Evolutionary conservation across 257 asterid species (phyloP).

Genomic region (Knoxia roxburghii): DNA sequence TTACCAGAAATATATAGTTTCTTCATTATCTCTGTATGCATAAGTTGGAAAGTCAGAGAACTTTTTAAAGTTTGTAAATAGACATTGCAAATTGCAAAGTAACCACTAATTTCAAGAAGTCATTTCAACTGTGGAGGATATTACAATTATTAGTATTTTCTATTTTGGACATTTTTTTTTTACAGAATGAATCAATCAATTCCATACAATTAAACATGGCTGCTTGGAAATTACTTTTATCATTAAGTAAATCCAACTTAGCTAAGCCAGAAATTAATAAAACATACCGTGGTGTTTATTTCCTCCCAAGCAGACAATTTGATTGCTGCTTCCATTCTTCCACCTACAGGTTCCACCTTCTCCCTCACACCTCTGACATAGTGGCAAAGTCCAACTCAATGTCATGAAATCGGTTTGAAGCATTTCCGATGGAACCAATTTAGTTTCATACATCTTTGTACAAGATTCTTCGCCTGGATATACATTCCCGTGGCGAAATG

Average conservation of each 20-base stretch:
- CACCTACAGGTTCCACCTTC: neutral
- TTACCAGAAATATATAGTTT: neutral
- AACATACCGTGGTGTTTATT: neutral
- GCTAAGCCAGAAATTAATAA: too few relatives aligned
- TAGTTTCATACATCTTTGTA: neutral
- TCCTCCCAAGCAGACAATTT: conserved; percentile 2
- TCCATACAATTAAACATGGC: neutral
- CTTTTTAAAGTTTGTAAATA: neutral
- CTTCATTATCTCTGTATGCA: conserved; percentile 1
- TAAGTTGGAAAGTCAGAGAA: neutral
- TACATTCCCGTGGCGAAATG: neutral
- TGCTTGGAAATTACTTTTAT: too few relatives aligned
- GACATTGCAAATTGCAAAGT: neutral
- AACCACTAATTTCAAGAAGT: neutral
- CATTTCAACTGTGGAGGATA: too few relatives aligned
- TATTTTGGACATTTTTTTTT: too few relatives aligned
- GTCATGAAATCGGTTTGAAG: neutral
- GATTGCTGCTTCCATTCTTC: neutral
- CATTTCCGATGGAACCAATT: neutral
- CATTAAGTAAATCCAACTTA: too few relatives aligned
- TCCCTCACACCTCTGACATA: neutral
- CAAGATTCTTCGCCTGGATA: neutral
- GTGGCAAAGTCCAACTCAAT: neutral
- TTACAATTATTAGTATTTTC: too few relatives aligned
- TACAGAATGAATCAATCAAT: neutral